Evolutionary conservation across 768 basidiomycete genomes (phyloP).

Genomic region (Hericium coralloides): DNA sequence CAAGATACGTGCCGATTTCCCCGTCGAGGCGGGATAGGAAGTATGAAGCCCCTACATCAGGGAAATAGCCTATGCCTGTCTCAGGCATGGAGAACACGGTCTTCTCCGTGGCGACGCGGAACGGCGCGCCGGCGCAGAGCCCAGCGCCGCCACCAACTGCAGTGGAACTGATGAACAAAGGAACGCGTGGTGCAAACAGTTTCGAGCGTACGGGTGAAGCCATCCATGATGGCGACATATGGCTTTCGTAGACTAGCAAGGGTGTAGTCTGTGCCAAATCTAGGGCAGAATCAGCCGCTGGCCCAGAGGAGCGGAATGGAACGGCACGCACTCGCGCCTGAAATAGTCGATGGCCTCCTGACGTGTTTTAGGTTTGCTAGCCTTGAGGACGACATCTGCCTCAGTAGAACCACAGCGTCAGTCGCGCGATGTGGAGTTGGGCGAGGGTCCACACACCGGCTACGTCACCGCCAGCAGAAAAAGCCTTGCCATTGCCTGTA

Average conservation of each 20-base stretch:
- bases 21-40: constrained; percentile 90
- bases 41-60: constrained; percentile 90
- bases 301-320: neutral
- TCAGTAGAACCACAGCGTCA: neutral
- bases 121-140: constrained; percentile 72
- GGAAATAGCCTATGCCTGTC: constrained; percentile 82
- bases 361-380: constrained; percentile 41
- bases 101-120: constrained; percentile 90
- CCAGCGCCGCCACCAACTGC: constrained; percentile 96
- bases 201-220: constrained; percentile 67
- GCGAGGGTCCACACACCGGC: constrained; percentile 43
- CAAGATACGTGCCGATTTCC: constrained; percentile 88
- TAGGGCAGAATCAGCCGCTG: constrained; percentile 19
- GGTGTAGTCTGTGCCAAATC: constrained; percentile 75
- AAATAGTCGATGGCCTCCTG: constrained; percentile 78
- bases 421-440: no score
- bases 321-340: constrained; percentile 65
- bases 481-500: constrained; percentile 63
- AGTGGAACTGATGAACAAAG: constrained; percentile 2
- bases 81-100: constrained; percentile 96
- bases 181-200: constrained; percentile 5
- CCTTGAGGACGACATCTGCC: constrained; percentile 49
- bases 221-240: constrained; percentile 88
- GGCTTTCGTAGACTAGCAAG: constrained; percentile 69
- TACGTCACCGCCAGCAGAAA: constrained; percentile 95